phyloP scores from a whole-genome alignment of 495 filamentous ascomycete genomes.

The Alectoria sarmentosa region DNA sequence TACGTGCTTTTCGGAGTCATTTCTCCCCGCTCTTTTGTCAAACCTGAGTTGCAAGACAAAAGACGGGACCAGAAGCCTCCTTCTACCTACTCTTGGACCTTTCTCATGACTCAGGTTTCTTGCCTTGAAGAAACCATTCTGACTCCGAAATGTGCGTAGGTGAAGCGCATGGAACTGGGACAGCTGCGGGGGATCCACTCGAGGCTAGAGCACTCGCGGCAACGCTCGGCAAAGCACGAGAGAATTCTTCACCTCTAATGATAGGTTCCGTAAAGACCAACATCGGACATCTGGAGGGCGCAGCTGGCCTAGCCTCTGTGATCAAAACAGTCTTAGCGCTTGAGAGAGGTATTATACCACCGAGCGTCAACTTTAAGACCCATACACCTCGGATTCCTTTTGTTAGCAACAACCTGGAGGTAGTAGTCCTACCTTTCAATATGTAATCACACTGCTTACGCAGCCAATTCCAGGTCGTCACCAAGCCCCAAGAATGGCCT shows the following conservation, averaged over 20 bases:
- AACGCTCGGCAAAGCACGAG: constrained; percentile 16
- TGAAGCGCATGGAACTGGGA: constrained; percentile 49
- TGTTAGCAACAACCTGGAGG: background rate
- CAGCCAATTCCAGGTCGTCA: background rate
- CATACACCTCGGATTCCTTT: constrained; percentile 33
- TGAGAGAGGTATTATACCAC: constrained; percentile 40
- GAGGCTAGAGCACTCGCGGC: constrained; percentile 34
- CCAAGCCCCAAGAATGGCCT: constrained; percentile 3
- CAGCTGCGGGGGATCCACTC: constrained; percentile 42
- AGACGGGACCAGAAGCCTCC: no score
- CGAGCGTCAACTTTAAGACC: constrained; percentile 41
- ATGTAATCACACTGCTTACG: background rate
- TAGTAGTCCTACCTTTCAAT: background rate
- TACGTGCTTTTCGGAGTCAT: no score
- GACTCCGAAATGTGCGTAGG: no score
- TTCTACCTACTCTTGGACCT: no score
- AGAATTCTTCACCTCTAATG: constrained; percentile 17
- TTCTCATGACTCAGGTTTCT: no score
- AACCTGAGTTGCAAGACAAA: no score
- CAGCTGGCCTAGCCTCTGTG: constrained; percentile 44
- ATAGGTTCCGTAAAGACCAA: constrained; percentile 53
- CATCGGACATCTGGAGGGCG: constrained; percentile 49
- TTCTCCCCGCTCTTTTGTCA: no score
- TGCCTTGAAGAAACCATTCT: no score
- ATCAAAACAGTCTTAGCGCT: constrained; percentile 47